Evolutionary conservation across 2,329 filamentous ascomycete species (phyloP).

Genomic region (Tolypocladium pustulatum): DNA sequence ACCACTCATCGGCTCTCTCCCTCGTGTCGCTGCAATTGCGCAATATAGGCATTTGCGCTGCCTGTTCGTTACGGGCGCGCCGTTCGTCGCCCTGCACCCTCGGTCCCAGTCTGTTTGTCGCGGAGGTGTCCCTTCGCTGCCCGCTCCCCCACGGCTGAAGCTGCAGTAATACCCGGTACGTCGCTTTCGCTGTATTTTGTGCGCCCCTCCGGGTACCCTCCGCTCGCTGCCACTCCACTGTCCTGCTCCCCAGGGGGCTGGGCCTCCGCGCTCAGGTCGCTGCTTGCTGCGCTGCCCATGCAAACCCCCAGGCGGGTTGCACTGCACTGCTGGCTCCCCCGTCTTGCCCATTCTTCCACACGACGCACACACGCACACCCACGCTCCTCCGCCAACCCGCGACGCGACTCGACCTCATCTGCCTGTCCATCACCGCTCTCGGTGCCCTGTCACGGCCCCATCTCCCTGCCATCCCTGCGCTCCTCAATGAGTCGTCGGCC

Average conservation of each 20-base stretch:
- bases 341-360: constrained; percentile 17
- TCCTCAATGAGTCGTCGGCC: constrained; percentile 29
- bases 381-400: constrained; percentile 28
- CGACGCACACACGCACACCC: constrained; percentile 12
- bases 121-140: not conserved
- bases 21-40: not conserved
- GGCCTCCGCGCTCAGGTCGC: not conserved
- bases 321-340: not conserved
- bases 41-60: not conserved
- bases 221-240: not conserved
- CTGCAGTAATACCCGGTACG: not conserved
- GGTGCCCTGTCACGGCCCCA: constrained; percentile 36
- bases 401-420: constrained; percentile 26
- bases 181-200: not conserved
- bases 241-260: not conserved
- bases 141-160: not conserved
- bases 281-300: constrained; percentile 3
- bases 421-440: constrained; percentile 23
- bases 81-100: not conserved
- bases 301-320: not conserved
- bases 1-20: not conserved
- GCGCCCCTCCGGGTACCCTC: not conserved
- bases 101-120: not conserved
- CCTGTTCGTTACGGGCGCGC: not conserved
- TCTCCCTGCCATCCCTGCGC: constrained; percentile 27